Conservation (phyloP, 176 grass and related monocot species). For the Juncus inflexus region DNA sequence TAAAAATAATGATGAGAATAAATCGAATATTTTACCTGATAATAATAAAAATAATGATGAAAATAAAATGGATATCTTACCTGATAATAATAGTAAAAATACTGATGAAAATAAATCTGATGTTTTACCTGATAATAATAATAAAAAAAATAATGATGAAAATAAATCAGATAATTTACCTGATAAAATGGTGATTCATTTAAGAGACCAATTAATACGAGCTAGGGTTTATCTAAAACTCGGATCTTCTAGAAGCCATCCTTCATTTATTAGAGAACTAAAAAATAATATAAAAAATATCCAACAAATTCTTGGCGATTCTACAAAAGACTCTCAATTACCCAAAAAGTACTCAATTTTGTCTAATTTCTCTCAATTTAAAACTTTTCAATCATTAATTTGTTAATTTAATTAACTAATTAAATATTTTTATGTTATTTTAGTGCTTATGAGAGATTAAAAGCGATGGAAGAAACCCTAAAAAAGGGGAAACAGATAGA, state of each 20-base stretch:
- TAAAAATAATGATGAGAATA: too few species aligned
- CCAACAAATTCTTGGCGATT: constrained; percentile 51
- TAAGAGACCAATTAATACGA: constrained; percentile 71
- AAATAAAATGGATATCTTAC: constrained; percentile 3
- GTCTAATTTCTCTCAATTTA: constrained; percentile 13
- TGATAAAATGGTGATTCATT: constrained; percentile 30
- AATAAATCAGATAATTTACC: background rate
- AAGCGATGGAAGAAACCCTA: constrained; percentile 68
- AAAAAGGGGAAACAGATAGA: constrained; percentile 51
- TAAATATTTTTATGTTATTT: constrained; percentile 9
- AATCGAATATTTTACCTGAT: constrained; percentile 26
- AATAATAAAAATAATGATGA: background rate
- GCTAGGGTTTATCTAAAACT: constrained; percentile 64
- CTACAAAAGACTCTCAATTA: constrained; percentile 50
- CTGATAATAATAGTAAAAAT: constrained; percentile 43
- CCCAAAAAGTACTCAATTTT: constrained; percentile 54
- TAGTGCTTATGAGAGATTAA: constrained; percentile 68
- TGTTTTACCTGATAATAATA: too few species aligned
- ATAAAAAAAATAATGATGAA: constrained; percentile 24
- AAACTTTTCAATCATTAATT: background rate
- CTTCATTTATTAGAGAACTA: constrained; percentile 58
- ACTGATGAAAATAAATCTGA: constrained; percentile 16
- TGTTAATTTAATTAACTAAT: background rate
- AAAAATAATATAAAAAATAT: constrained; percentile 59
- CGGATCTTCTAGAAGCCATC: constrained; percentile 60